Evolutionary conservation across 2,329 filamentous ascomycete genomes (phyloP), one percentile per base, ranked within the genome.

Genomic region (Monosporascus sp.): DNA sequence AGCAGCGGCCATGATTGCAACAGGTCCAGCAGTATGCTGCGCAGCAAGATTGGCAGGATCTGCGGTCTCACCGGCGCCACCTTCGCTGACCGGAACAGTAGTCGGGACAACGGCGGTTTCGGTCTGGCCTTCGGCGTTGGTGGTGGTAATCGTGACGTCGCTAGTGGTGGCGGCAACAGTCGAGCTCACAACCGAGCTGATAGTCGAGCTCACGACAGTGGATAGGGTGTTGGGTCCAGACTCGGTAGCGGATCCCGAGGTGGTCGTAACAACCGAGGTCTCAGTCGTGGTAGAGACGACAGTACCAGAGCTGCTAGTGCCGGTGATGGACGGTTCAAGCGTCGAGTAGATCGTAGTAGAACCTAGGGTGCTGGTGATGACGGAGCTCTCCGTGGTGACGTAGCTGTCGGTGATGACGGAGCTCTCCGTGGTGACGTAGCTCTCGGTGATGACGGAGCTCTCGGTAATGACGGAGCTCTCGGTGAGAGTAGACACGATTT

Each of bases 21-120:
- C 55, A 8, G 66, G 66, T 18, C 63, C 65, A 38, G 61, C 61
- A 45, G 66, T 68, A 43, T 60, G 62, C 47, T 60, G 57, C 35
- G 59, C 52, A 37, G 48, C 63, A 37, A 48, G 44, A 15, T 43
- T 50, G 3, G 49, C 45, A 25, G 20, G 17, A 4, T 47, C 52
- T 39, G 48, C 18, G 6, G 48, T 20, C 15, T 17, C 20, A 46
- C 27, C 14, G 5, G 18, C 41, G 7, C 27, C 39, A 44, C 4
- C 50, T 27, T 53, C 44, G 57, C 54, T 47, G 52, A 25, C 25
- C 4, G 44, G 37, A 48, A 22, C 38, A 35, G 46, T 45, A 18
- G n/a, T 47, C 31, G 39, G 39, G 22, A 46, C 51, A 18, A 37
- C n/a, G 25, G 41, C 14, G n/a, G 58, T 50, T 22, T 48, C 48